Percentiles rank a stretch among this genome's conserved stretches.
Conservation (phyloP, 495 filamentous ascomycete species). For the Xylaria nigripes region DNA sequence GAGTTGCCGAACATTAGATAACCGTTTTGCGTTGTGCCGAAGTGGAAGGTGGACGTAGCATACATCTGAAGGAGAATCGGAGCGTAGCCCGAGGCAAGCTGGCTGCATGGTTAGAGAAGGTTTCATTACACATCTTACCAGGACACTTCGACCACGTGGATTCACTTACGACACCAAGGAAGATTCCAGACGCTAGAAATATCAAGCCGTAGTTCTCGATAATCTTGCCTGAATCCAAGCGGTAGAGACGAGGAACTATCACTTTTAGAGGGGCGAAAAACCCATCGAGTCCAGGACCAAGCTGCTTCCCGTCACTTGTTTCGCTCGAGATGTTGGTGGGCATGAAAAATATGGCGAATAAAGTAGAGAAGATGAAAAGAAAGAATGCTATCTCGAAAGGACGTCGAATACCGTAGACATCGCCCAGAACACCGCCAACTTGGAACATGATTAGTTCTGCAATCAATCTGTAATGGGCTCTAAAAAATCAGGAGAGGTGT, state of each 20-base stretch:
- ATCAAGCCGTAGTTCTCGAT: slow-evolving; percentile 43
- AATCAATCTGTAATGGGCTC: not conserved
- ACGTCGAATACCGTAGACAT: slow-evolving; percentile 39
- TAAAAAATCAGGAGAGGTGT: too few relatives aligned
- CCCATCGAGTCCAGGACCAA: slow-evolving; percentile 27
- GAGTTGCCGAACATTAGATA: slow-evolving; percentile 45
- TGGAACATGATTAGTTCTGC: not conserved
- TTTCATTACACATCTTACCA: not conserved
- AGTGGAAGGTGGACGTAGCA: slow-evolving; percentile 46
- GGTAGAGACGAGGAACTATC: slow-evolving; percentile 40
- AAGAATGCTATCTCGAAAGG: slow-evolving; percentile 47
- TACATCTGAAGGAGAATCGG: slow-evolving; percentile 46
- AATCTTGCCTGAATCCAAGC: slow-evolving; percentile 32
- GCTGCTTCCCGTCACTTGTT: slow-evolving; percentile 17
- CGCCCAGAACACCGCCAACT: slow-evolving; percentile 46
- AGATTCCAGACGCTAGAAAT: slow-evolving; percentile 46
- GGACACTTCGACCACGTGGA: not conserved
- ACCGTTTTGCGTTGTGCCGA: slow-evolving; percentile 46
- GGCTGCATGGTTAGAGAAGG: not conserved
- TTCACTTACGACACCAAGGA: slow-evolving; percentile 42
- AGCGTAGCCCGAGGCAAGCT: slow-evolving; percentile 48
- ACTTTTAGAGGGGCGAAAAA: slow-evolving; percentile 49
- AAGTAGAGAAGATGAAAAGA: slow-evolving; percentile 34
- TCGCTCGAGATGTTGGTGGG: slow-evolving; percentile 13
- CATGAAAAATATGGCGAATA: slow-evolving; percentile 29